A percentile compares a stretch with the other conserved stretches of the same genome.
Evolutionary conservation across 768 basidiomycete genomes (phyloP).

Genomic region (Hebeloma cylindrosporum): DNA sequence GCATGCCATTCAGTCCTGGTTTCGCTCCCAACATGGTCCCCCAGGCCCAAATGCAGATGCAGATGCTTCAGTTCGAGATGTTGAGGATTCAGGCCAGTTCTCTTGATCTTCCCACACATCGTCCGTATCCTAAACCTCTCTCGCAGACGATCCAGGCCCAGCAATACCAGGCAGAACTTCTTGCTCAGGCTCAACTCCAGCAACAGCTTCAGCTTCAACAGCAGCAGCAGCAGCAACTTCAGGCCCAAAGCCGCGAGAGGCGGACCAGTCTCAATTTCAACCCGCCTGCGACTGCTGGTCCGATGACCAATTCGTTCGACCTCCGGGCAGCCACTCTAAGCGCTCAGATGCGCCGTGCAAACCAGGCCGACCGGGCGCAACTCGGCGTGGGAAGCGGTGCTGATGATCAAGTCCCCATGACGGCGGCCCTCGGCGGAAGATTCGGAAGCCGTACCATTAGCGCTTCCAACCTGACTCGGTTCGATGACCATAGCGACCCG

Average conservation of each 20-base stretch:
- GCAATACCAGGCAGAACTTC: conserved; percentile 72
- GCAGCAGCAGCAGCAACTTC: conserved; percentile 28
- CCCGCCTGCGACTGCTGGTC: conserved; percentile 74
- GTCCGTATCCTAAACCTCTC: conserved; percentile 17
- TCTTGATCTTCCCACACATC: conserved; percentile 6
- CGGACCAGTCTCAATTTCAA: conserved; percentile 49
- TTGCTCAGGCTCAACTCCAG: conserved; percentile 53
- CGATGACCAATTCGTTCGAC: conserved; percentile 63
- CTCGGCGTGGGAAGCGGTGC: conserved; percentile 42
- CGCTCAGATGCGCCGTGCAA: conserved; percentile 64
- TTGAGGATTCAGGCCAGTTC: conserved; percentile 71
- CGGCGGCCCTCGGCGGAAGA: conserved; percentile 73
- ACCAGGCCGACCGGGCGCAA: conserved; percentile 67
- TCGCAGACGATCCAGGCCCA: conserved; percentile 67
- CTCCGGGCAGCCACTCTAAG: conserved; percentile 53
- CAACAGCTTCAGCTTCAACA: conserved; percentile 25
- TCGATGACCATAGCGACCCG: conserved; percentile 41
- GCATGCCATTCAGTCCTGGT: conserved; percentile 53
- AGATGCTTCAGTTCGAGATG: conserved; percentile 84
- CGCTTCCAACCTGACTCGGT: conserved; percentile 22
- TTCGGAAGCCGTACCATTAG: conserved; percentile 67
- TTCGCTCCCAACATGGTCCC: conserved; percentile 46
- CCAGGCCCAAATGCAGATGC: conserved; percentile 65
- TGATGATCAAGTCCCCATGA: conserved; percentile 76
- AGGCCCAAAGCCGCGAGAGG: conserved; percentile 44